phyloP scores from a whole-genome alignment of 1,284 basidiomycete species.

The Ustilago tritici region DNA sequence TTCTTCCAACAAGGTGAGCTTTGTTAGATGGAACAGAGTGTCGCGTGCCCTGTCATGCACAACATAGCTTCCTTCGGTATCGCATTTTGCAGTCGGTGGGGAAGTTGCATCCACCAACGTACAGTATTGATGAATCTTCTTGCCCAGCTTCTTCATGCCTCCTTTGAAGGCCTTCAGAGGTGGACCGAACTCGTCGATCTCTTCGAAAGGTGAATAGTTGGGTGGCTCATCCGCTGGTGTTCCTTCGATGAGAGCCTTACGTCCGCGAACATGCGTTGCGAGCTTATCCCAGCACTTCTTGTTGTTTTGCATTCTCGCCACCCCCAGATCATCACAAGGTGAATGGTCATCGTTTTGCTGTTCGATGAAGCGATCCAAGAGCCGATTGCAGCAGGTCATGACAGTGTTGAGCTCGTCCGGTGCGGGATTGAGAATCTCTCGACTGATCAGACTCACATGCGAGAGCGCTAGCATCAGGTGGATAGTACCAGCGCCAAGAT shows the following conservation, averaged over 20 bases:
- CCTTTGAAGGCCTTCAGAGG: conserved; percentile 2
- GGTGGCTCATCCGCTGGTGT: neutral
- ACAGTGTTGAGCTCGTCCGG: conserved; percentile 15
- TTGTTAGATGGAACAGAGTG: no score
- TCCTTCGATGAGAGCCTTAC: neutral
- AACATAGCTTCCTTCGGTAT: no score
- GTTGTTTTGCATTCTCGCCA: conserved; percentile 16
- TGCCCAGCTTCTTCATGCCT: conserved; percentile 11
- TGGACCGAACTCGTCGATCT: neutral
- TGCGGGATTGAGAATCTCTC: conserved; percentile 24
- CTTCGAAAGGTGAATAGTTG: neutral
- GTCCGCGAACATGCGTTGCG: conserved; percentile 2
- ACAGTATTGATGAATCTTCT: conserved; percentile 19
- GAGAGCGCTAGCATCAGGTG: conserved; percentile 29
- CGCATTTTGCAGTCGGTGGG: neutral
- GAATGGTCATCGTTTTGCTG: conserved; percentile 22
- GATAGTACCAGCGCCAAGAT: conserved; percentile 24
- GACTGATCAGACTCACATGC: conserved; percentile 32
- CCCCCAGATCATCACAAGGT: conserved; percentile 30
- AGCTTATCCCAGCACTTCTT: conserved; percentile 12
- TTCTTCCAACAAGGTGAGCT: neutral
- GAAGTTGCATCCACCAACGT: conserved; percentile 4
- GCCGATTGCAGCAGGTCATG: conserved; percentile 9
- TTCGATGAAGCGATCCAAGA: conserved; percentile 29
- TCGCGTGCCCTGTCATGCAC: no score